A percentile compares a stretch with the other conserved stretches of the same genome.
These are phyloP conservation scores for Starmerella vitae DNA, from an alignment of 805 yeast species.

Conservation along the genomic window DNA sequence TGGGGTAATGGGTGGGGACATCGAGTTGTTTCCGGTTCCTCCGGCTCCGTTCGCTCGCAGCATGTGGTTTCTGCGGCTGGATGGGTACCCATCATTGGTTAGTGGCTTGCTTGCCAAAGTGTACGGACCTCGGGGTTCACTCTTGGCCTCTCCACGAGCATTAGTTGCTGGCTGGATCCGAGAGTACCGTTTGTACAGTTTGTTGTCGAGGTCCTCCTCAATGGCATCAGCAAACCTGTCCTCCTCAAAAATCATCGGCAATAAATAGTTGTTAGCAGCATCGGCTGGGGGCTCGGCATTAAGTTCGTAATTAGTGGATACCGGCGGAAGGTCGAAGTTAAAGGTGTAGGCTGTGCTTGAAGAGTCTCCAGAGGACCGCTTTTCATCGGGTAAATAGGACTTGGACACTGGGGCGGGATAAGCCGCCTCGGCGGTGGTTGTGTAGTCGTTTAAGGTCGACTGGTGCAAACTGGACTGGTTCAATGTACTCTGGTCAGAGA, in stretches of 20 bases:
- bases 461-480: background rate
- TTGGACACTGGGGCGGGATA: background rate
- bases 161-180: background rate
- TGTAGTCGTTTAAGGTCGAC: background rate
- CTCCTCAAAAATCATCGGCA: slow-evolving; percentile 32
- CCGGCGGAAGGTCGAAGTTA: slow-evolving; percentile 5
- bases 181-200: slow-evolving; percentile 16
- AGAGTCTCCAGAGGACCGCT: background rate
- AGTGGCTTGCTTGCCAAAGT: background rate
- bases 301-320: background rate
- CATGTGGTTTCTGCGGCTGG: background rate
- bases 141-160: background rate
- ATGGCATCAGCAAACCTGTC: slow-evolving; percentile 30
- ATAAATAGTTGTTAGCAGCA: slow-evolving; percentile 15
- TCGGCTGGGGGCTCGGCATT: background rate
- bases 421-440: background rate
- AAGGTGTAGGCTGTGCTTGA: background rate
- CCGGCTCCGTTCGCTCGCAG: background rate
- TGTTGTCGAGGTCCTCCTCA: slow-evolving; percentile 27
- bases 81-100: too few relatives aligned
- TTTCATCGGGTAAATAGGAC: background rate
- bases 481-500: background rate
- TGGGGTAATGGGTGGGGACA: background rate
- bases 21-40: background rate
- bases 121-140: background rate